A percentile compares a stretch with the other conserved stretches of the same genome.
phyloP scores from a whole-genome alignment of 768 basidiomycete genomes.

The Leccinum ochraceum region DNA sequence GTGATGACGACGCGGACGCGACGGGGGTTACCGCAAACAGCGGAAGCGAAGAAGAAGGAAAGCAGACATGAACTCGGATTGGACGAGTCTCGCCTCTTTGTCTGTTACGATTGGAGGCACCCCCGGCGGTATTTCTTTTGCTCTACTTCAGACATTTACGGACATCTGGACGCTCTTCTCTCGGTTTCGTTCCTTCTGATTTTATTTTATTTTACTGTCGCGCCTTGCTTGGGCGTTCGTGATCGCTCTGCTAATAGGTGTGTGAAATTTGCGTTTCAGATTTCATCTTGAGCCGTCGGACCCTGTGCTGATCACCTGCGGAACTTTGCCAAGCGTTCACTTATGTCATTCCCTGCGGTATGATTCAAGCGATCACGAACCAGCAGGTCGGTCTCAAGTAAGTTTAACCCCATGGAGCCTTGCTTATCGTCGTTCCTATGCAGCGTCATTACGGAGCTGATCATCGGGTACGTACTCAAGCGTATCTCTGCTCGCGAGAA shows the following conservation, averaged over 20 bases:
- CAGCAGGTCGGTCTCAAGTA: constrained; percentile 70
- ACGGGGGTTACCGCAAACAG: not conserved
- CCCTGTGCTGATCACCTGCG: not conserved
- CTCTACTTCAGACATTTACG: not conserved
- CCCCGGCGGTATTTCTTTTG: not conserved
- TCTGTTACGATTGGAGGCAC: not conserved
- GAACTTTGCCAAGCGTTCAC: constrained; percentile 33
- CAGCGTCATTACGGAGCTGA: constrained; percentile 75
- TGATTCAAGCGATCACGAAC: constrained; percentile 75
- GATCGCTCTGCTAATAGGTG: constrained; percentile 58
- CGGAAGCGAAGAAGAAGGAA: not conserved
- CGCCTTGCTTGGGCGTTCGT: constrained; percentile 46
- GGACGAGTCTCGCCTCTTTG: not conserved
- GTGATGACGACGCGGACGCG: not conserved
- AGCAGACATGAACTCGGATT: constrained; percentile 27
- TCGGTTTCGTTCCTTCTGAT: not conserved
- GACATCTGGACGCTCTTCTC: not conserved
- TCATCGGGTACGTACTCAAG: constrained; percentile 50
- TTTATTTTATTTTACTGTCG: not conserved
- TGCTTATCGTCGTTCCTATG: constrained; percentile 4
- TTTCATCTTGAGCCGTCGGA: not conserved
- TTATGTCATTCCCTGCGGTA: constrained; percentile 54
- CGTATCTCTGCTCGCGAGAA: not conserved
- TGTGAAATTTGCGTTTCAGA: not conserved
- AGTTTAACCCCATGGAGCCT: not conserved